Base-by-base conservation (phyloP, 2,329 filamentous ascomycete genomes). In the Sporothrix luriei region DNA sequence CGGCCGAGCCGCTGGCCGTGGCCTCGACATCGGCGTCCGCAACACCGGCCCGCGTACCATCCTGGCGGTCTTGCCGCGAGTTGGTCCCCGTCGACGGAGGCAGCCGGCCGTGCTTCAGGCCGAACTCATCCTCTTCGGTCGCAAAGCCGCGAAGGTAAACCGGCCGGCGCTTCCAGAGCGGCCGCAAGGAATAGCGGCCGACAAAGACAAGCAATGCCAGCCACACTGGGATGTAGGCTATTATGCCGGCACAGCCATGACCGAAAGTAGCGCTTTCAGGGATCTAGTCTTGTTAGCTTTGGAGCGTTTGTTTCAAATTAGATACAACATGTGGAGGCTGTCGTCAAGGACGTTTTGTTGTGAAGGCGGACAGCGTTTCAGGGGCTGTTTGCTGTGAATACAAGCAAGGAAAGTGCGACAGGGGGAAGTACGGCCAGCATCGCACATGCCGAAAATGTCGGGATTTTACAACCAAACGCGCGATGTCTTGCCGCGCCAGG, bases 131-230 rank as follows among this genome's bases (percentile, higher is more conserved):
- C 13, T 72, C 69, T 68, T 80, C 78, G 3, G 75, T 74, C 4
- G 77, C 77, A 69, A 80, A 79, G 29, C 70, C 72, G 59, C 77
- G 77, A 55, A 80, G 73, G 78, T 78, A 80, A 10, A 74, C 10
- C 3, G 78, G 77, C 19, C 78, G 77, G 9, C 74, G 73, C 1
- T 69, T 71, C 78, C 78, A 79, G 1, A 78, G 38, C 2, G 78
- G 76, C 0, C 72, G 72, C 19, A 78, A 61, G 4, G 70, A 74
- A 52, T 79, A 80, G 33, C 76, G 77, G 66, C 77, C 72, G 1
- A 77, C 26, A 13, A 79, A 69, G 7, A 77, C 73, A 48, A 76
- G 16, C 4, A 79, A n/a, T 2, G 79, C 74, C 7, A 76, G 68
- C 73, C 74, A 76, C 5, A 76, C 68, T 5, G 79, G 79, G 40